phyloP scores from a whole-genome alignment of 148 eudicot genomes.

The Gaultheria prostrata region DNA sequence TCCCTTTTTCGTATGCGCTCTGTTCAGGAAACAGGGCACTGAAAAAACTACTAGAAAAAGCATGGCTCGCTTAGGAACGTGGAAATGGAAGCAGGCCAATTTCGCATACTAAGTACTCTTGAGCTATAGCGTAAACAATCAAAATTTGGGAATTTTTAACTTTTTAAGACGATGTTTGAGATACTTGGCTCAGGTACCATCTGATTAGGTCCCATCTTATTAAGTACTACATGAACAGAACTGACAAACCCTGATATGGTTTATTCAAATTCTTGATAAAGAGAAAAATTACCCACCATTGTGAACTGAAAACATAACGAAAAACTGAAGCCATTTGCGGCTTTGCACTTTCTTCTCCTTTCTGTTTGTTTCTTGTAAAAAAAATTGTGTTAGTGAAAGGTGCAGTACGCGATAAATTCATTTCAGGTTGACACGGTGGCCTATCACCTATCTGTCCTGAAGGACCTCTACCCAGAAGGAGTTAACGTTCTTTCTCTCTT shows the following conservation, averaged over 20 bases:
- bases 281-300: too few relatives aligned
- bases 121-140: background rate
- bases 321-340: background rate
- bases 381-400: background rate
- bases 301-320: too few relatives aligned
- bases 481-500: slow-evolving; percentile 72
- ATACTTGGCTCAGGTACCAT: background rate
- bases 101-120: background rate
- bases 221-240: too few relatives aligned
- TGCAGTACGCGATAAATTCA: background rate
- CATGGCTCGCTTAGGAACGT: background rate
- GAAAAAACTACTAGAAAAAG: background rate
- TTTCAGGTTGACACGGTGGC: slow-evolving; percentile 91
- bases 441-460: slow-evolving; percentile 77
- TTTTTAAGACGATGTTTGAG: background rate
- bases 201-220: background rate
- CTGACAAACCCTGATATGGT: too few relatives aligned
- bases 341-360: background rate
- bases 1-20: background rate
- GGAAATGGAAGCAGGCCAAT: background rate
- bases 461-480: slow-evolving; percentile 60
- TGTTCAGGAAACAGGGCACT: background rate
- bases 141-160: background rate
- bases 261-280: too few relatives aligned
- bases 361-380: background rate